Conservation (phyloP, 345 rosid genomes). For the Kernera saxatilis region DNA sequence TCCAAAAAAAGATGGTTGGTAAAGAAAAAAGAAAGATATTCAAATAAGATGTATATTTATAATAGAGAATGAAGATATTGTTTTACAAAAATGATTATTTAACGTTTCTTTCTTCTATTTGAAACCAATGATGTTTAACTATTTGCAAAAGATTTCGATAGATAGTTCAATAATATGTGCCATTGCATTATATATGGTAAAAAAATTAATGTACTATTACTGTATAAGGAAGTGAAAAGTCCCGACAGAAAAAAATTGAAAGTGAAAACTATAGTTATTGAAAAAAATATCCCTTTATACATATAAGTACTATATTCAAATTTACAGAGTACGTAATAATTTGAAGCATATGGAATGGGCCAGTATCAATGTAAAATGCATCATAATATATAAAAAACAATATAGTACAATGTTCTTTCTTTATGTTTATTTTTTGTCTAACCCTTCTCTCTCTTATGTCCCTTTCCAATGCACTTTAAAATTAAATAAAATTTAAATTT, state of each 20-base stretch:
- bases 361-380: slow-evolving; percentile 11
- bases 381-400: slow-evolving; percentile 9
- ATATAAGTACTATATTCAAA: background rate
- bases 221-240: slow-evolving; percentile 18
- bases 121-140: slow-evolving; percentile 9
- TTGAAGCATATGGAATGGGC: slow-evolving; percentile 19
- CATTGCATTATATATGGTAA: background rate
- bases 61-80: background rate
- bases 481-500: background rate
- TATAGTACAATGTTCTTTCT: slow-evolving; percentile 26
- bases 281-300: background rate
- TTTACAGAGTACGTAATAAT: background rate
- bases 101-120: background rate
- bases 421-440: slow-evolving; percentile 34
- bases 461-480: slow-evolving; percentile 28
- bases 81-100: background rate
- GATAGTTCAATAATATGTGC: background rate
- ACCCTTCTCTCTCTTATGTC: slow-evolving; percentile 27
- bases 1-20: too few relatives aligned
- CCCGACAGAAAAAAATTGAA: slow-evolving; percentile 7
- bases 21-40: too few relatives aligned
- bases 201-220: slow-evolving; percentile 2
- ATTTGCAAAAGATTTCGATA: background rate
- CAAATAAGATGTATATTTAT: background rate
- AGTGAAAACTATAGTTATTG: slow-evolving; percentile 25